phyloP scores from a whole-genome alignment of 2,329 filamentous ascomycete genomes.

The Microcyclospora tardicrescens region DNA sequence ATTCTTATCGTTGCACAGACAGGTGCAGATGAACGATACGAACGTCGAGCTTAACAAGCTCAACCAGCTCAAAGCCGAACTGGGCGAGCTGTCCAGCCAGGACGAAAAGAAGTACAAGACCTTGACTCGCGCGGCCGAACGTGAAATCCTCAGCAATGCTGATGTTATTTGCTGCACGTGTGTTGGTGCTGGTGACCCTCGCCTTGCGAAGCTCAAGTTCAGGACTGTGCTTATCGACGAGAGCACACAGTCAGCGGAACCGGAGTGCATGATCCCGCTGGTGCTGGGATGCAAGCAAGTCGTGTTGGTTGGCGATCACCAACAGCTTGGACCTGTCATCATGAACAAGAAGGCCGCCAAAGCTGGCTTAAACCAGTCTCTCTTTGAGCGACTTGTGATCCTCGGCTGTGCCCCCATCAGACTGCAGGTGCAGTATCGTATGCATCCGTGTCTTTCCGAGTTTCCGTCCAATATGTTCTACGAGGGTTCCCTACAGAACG shows the following conservation, averaged over 20 bases:
- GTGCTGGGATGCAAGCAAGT: constrained; percentile 97
- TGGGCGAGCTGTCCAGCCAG: constrained; percentile 82
- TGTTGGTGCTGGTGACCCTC: constrained; percentile 90
- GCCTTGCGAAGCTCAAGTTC: constrained; percentile 94
- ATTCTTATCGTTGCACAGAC: constrained; percentile 88
- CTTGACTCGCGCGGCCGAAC: constrained; percentile 81
- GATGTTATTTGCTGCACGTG: constrained; percentile 99
- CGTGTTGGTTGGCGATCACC: constrained; percentile 95
- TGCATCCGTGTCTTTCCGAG: constrained; percentile 94
- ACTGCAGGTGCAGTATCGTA: constrained; percentile 93
- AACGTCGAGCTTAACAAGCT: constrained; percentile 89
- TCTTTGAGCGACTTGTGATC: constrained; percentile 91
- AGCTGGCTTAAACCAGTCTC: constrained; percentile 91
- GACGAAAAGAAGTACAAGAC: constrained; percentile 99
- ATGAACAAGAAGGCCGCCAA: constrained; percentile 99
- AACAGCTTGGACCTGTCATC: constrained; percentile 94
- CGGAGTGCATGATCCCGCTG: constrained; percentile 96
- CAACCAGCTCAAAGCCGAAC: constrained; percentile 79
- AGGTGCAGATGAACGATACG: constrained; percentile 90
- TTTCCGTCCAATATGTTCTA: constrained; percentile 99
- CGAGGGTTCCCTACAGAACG: constrained; percentile 91
- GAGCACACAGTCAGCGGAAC: constrained; percentile 94
- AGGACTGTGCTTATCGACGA: constrained; percentile 96
- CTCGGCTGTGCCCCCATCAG: constrained; percentile 83
- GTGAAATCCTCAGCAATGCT: constrained; percentile 86